Evolutionary conservation across 108 stramenopile genomes (phyloP).

Genomic region (Epithemia pelagica): DNA sequence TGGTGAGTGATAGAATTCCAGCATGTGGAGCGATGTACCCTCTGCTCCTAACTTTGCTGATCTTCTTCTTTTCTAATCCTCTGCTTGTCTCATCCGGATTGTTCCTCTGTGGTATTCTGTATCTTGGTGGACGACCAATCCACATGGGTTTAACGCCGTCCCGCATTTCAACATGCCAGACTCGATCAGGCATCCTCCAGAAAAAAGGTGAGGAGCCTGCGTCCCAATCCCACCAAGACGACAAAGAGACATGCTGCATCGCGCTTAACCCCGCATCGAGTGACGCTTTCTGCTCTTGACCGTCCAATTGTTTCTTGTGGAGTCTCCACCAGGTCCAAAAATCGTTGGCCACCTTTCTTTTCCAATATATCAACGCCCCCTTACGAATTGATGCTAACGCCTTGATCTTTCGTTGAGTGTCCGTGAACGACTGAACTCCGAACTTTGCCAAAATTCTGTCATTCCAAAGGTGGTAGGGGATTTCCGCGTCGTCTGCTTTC

Average conservation of each 20-base stretch:
- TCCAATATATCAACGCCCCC: neutral
- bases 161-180: neutral
- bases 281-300: neutral
- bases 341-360: neutral
- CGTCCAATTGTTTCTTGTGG: neutral
- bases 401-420: neutral
- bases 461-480: constrained; percentile 11
- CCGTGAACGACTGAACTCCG: neutral
- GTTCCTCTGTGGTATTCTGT: neutral
- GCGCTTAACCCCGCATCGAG: constrained; percentile 8
- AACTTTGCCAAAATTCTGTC: neutral
- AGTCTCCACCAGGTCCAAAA: neutral
- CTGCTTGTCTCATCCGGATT: neutral
- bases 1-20: neutral
- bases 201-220: constrained; percentile 27
- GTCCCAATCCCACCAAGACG: constrained; percentile 34
- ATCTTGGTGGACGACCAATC: neutral
- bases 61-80: neutral
- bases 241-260: neutral
- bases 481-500: constrained; percentile 12
- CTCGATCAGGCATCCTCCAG: constrained; percentile 26
- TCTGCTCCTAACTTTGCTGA: neutral
- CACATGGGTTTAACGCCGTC: neutral
- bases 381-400: neutral
- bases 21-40: neutral